Conservation (phyloP, 768 basidiomycete species). For the Boletus tylopilopsis region DNA sequence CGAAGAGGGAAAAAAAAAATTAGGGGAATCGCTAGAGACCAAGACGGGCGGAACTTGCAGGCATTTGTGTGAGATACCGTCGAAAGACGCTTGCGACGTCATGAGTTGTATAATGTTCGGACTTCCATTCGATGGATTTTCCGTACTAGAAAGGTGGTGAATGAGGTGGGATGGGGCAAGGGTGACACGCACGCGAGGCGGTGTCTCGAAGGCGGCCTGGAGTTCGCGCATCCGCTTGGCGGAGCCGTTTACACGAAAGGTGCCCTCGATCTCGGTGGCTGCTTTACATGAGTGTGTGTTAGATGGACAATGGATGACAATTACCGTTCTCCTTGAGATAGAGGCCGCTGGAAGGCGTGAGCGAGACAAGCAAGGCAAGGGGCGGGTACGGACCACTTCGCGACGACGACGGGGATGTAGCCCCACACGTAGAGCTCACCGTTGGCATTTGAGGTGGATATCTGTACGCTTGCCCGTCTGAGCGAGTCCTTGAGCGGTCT, state of each 20-base stretch:
- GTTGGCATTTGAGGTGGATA: conserved; percentile 80
- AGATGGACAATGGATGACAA: conserved; percentile 7
- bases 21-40: conserved; percentile 1
- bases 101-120: conserved; percentile 84
- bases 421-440: conserved; percentile 91
- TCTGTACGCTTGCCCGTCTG: conserved; percentile 86
- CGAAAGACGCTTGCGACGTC: conserved; percentile 97
- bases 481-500: conserved; percentile 81
- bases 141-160: conserved; percentile 62
- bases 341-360: conserved; percentile 56
- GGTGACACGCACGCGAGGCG: conserved; percentile 63
- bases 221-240: conserved; percentile 94
- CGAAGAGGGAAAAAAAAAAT: conserved; percentile 7
- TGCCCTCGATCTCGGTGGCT: conserved; percentile 91
- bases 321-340: conserved; percentile 92
- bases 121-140: conserved; percentile 88
- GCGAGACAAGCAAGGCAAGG: background rate
- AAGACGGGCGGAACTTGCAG: conserved; percentile 52
- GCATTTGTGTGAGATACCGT: conserved; percentile 94
- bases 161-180: background rate
- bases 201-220: conserved; percentile 84
- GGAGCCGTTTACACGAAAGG: conserved; percentile 95
- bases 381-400: conserved; percentile 75
- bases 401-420: conserved; percentile 94
- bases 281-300: conserved; percentile 1